These are phyloP conservation scores for Lasiosphaeris hirsuta DNA, from an alignment of 495 filamentous ascomycete species.

Conservation along the genomic window DNA sequence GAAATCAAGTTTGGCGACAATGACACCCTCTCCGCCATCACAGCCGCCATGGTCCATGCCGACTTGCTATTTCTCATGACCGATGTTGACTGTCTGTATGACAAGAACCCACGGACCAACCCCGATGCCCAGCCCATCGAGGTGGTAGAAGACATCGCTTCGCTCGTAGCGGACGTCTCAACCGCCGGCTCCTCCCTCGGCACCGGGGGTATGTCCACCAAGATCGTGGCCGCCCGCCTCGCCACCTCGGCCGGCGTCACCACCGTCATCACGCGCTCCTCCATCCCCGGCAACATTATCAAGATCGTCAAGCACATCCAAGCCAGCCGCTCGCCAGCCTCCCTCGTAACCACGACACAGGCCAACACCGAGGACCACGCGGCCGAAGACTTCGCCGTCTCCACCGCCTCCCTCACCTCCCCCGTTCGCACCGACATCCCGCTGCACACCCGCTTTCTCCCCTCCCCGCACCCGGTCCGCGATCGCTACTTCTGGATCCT, in stretches of 20 bases:
- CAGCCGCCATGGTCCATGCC: conserved; percentile 94
- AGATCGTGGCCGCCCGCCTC: conserved; percentile 90
- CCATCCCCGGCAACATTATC: conserved; percentile 86
- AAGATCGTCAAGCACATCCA: conserved; percentile 83
- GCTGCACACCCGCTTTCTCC: conserved; percentile 89
- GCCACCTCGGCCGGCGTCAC: conserved; percentile 95
- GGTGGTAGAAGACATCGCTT: conserved; percentile 83
- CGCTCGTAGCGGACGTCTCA: conserved; percentile 85
- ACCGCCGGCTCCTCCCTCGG: conserved; percentile 83
- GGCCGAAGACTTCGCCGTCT: conserved; percentile 31
- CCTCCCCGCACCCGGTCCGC: conserved; percentile 78
- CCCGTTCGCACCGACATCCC: conserved; percentile 46
- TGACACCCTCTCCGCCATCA: conserved; percentile 93
- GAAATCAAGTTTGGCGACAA: conserved; percentile 99
- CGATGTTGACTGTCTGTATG: conserved; percentile 95
- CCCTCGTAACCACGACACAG: conserved; percentile 19
- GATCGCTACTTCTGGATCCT: conserved; percentile 97
- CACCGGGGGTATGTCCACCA: conserved; percentile 98
- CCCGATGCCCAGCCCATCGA: conserved; percentile 86
- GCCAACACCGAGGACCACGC: conserved; percentile 11
- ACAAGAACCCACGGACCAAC: conserved; percentile 84
- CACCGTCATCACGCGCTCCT: conserved; percentile 88
- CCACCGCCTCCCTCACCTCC: conserved; percentile 33
- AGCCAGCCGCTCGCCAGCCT: conserved; percentile 40
- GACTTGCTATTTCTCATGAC: conserved; percentile 99